These are phyloP conservation scores for Hanseniaspora osmophila DNA, from an alignment of 805 yeast species.

Conservation along the genomic window DNA sequence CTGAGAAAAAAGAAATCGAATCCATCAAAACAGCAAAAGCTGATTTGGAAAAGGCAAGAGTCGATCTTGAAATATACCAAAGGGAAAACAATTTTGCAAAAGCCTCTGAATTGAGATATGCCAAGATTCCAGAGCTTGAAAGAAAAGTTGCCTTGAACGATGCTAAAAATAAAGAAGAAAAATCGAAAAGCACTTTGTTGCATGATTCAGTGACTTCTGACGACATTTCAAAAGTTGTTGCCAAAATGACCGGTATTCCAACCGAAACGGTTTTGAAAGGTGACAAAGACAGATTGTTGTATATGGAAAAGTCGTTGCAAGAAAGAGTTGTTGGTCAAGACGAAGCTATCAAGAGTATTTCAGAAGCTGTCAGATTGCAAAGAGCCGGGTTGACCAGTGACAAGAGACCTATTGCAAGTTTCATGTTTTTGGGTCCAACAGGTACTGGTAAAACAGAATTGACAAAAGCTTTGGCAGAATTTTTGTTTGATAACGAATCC, in stretches of 20 bases:
- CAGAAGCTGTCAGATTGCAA: conserved; percentile 91
- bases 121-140: conserved; percentile 73
- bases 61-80: conserved; percentile 69
- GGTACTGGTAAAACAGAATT: conserved; percentile 98
- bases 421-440: conserved; percentile 94
- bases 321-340: conserved; percentile 88
- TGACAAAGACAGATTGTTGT: conserved; percentile 78
- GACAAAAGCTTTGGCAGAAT: conserved; percentile 84
- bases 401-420: conserved; percentile 89
- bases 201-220: conserved; percentile 92
- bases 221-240: conserved; percentile 83
- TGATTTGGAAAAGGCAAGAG: conserved; percentile 70
- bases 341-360: conserved; percentile 77
- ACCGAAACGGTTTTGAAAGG: conserved; percentile 83
- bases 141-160: conserved; percentile 35
- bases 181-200: conserved; percentile 20
- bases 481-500: conserved; percentile 75
- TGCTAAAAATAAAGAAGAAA: conserved; percentile 19
- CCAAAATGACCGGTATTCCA: conserved; percentile 93
- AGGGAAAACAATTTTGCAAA: conserved; percentile 74
- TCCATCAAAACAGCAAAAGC: conserved; percentile 66
- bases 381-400: conserved; percentile 94
- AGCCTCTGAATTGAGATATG: conserved; percentile 82
- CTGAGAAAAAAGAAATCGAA: conserved; percentile 65
- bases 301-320: conserved; percentile 70